A percentile compares a stretch with the other conserved stretches of the same genome.
Evolutionary conservation across 805 yeast species (phyloP).

Genomic region (Cyberlindnera mycetangii): DNA sequence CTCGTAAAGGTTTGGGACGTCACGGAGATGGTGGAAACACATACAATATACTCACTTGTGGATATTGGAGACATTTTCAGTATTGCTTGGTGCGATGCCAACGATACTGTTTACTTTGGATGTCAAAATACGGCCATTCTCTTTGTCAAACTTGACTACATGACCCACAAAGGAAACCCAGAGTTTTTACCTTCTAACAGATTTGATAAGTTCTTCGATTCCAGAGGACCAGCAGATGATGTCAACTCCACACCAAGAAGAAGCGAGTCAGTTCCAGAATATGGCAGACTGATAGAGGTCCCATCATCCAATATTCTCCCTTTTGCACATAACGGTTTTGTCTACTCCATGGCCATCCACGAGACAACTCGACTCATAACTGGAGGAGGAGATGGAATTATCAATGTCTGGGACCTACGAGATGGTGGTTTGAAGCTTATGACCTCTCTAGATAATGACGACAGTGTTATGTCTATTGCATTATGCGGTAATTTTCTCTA

Average conservation of each 20-base stretch:
- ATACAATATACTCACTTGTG: constrained; percentile 75
- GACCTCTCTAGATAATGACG: constrained; percentile 55
- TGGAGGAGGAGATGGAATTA: constrained; percentile 90
- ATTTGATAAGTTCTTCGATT: constrained; percentile 85
- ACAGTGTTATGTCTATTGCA: constrained; percentile 69
- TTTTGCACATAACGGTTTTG: constrained; percentile 91
- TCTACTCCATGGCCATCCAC: constrained; percentile 54
- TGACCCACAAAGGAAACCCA: constrained; percentile 29
- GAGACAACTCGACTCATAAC: constrained; percentile 45
- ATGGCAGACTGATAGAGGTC: constrained; percentile 54
- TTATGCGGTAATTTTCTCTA: constrained; percentile 66
- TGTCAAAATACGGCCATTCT: constrained; percentile 89
- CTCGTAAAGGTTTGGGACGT: constrained; percentile 83
- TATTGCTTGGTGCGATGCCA: constrained; percentile 59
- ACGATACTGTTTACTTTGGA: constrained; percentile 73
- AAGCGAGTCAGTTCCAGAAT: constrained; percentile 2
- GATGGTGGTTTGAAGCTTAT: constrained; percentile 25
- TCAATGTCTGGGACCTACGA: constrained; percentile 71
- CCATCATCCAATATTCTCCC: constrained; percentile 61
- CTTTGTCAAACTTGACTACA: constrained; percentile 50
- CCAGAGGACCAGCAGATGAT: constrained; percentile 76
- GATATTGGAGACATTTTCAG: constrained; percentile 96
- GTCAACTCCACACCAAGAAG: neutral
- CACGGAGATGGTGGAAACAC: constrained; percentile 43
- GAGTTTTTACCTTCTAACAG: constrained; percentile 58